Base-by-base conservation (phyloP, 106 monocot genomes). In the Alisma plantagoaquatica region DNA sequence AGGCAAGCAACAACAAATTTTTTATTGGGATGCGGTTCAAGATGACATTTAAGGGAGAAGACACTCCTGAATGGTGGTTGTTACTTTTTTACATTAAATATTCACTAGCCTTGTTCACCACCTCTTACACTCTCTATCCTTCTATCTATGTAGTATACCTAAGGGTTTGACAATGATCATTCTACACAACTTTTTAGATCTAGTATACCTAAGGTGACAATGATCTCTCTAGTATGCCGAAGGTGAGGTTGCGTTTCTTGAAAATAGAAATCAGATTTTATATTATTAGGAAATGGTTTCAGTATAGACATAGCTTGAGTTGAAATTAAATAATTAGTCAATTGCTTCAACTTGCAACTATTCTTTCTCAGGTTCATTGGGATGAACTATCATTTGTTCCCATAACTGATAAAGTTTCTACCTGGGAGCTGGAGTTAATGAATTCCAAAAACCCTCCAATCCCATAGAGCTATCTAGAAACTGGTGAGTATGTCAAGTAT, bases 1-100 rank as follows among this genome's bases (percentile, higher is more conserved):
- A 86, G 67, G 80, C 81, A 7, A 70, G 66, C 49, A 81, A 61
- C 59, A 62, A 72, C 9, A 86, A 77, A 31, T 49, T 74, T 10
- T 73, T 70, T 29, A 68, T 86, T 54, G 86, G 86, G 10, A 81
- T 81, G 80, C 76, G 81, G 62, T 86, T 81, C 58, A 86, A 86
- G 47, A 86, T 86, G 86, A 80, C 64, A 57, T 86, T 86, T 57
- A 80, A 86, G 57, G 80, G 86, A 31, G 86, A 86, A 15, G 86
- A 86, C 53, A 71, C 77, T 54, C 80, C 74, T 30, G 86, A 86
- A 58, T 71, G 69, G 69, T 70, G 68, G 86, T 81, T n/a, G n/a
- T n/a, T n/a, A n/a, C n/a, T n/a, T n/a, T n/a, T n/a, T n/a, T n/a
- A n/a, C n/a, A n/a, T n/a, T n/a, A n/a, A n/a, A n/a, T n/a, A n/a